Conservation (phyloP, 768 basidiomycete species). For the Tulasnella sp. region DNA sequence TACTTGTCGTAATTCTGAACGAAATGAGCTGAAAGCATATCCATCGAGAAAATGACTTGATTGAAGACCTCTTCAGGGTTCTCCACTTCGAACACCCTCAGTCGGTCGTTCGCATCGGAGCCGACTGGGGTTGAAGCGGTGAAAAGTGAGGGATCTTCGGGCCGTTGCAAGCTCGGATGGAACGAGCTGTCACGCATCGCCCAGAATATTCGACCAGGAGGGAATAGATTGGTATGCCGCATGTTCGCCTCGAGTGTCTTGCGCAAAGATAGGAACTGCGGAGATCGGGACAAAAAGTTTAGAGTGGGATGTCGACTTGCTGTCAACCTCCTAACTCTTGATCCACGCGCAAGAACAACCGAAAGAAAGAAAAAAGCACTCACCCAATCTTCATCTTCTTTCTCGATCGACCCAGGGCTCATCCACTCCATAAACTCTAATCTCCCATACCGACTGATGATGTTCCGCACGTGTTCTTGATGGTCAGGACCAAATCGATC, state of each 20-base stretch:
- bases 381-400: slow-evolving; percentile 28
- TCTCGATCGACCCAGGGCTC: background rate
- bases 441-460: slow-evolving; percentile 22
- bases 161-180: slow-evolving; percentile 46
- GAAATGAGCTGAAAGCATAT: slow-evolving; percentile 70
- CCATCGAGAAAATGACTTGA: slow-evolving; percentile 71
- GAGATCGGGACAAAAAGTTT: background rate
- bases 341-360: background rate
- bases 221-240: slow-evolving; percentile 59
- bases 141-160: background rate
- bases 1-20: slow-evolving; percentile 75
- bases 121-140: slow-evolving; percentile 24
- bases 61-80: slow-evolving; percentile 70
- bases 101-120: slow-evolving; percentile 33
- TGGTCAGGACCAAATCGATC: slow-evolving; percentile 33
- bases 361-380: background rate
- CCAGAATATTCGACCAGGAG: slow-evolving; percentile 73
- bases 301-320: no score
- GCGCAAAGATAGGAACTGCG: slow-evolving; percentile 65
- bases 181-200: slow-evolving; percentile 66
- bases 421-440: slow-evolving; percentile 16
- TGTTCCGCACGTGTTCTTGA: slow-evolving; percentile 23
- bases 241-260: slow-evolving; percentile 83
- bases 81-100: slow-evolving; percentile 68
- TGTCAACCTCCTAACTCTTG: background rate